These are phyloP conservation scores for Podaxis carcinomalis DNA, from an alignment of 768 basidiomycete genomes.

Conservation along the genomic window DNA sequence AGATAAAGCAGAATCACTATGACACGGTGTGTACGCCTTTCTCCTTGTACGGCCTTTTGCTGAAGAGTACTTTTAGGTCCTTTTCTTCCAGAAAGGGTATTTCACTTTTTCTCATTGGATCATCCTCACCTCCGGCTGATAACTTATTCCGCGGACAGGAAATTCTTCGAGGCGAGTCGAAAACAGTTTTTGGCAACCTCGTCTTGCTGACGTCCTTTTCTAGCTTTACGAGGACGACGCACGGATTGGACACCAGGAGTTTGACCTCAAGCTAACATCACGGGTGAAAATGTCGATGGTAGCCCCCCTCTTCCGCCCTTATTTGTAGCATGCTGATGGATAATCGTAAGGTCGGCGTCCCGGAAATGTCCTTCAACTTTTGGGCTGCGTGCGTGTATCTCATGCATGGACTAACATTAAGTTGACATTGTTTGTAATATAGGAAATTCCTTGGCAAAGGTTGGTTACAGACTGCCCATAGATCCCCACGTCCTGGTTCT, in stretches of 20 bases:
- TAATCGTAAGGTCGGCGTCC: slow-evolving; percentile 77
- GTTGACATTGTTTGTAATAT: neutral
- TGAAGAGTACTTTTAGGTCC: slow-evolving; percentile 41
- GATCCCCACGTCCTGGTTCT: neutral
- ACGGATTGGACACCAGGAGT: slow-evolving; percentile 86
- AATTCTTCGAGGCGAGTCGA: slow-evolving; percentile 67
- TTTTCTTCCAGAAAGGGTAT: slow-evolving; percentile 99
- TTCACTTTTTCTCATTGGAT: slow-evolving; percentile 7
- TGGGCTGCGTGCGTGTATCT: slow-evolving; percentile 72
- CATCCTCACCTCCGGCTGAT: neutral
- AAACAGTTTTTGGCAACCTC: neutral
- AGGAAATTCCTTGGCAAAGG: slow-evolving; percentile 85
- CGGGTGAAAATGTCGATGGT: slow-evolving; percentile 99
- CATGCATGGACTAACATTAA: neutral
- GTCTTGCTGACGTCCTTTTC: slow-evolving; percentile 8
- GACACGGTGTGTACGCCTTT: slow-evolving; percentile 62
- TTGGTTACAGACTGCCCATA: slow-evolving; percentile 16
- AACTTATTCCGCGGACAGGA: slow-evolving; percentile 33
- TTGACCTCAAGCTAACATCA: slow-evolving; percentile 88
- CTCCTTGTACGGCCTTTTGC: slow-evolving; percentile 15
- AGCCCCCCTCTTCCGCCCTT: slow-evolving; percentile 13
- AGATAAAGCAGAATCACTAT: slow-evolving; percentile 97
- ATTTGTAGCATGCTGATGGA: neutral
- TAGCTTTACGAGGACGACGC: slow-evolving; percentile 96
- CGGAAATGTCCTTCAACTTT: slow-evolving; percentile 89